These are phyloP conservation scores for Mortierella sp. DNA, from an alignment of 371 early-diverging fungal genomes.

Conservation along the genomic window DNA sequence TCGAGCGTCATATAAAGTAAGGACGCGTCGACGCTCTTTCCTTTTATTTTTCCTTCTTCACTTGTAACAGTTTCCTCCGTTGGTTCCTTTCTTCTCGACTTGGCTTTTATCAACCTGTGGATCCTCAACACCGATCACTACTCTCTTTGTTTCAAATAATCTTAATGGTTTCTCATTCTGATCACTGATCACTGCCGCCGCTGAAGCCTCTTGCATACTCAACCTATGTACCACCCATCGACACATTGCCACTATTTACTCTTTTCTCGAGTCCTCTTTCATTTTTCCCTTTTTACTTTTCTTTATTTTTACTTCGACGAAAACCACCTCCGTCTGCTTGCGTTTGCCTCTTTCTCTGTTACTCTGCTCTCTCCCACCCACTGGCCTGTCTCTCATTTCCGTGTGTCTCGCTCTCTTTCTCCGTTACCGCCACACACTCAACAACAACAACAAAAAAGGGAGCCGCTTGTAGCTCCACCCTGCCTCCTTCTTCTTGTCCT, in stretches of 20 bases:
- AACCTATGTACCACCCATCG: neutral
- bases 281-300: neutral
- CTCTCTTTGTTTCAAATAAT: neutral
- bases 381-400: neutral
- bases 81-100: neutral
- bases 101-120: neutral
- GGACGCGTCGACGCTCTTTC: constrained; percentile 7
- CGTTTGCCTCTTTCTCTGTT: neutral
- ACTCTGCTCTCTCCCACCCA: neutral
- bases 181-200: neutral
- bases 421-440: constrained; percentile 10
- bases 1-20: neutral
- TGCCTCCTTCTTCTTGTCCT: constrained; percentile 3
- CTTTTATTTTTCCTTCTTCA: neutral
- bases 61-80: neutral
- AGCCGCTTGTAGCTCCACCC: constrained; percentile 1
- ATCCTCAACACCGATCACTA: neutral
- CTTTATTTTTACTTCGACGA: neutral
- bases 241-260: neutral
- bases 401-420: neutral
- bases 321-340: constrained; percentile 5
- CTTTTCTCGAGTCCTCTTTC: neutral
- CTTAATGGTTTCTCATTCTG: neutral
- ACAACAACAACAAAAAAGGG: constrained; percentile 1
- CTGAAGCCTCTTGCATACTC: neutral